Evolutionary conservation across 1,139 yeast genomes (phyloP).

Genomic region (Magnusiomyces tetraspermus): DNA sequence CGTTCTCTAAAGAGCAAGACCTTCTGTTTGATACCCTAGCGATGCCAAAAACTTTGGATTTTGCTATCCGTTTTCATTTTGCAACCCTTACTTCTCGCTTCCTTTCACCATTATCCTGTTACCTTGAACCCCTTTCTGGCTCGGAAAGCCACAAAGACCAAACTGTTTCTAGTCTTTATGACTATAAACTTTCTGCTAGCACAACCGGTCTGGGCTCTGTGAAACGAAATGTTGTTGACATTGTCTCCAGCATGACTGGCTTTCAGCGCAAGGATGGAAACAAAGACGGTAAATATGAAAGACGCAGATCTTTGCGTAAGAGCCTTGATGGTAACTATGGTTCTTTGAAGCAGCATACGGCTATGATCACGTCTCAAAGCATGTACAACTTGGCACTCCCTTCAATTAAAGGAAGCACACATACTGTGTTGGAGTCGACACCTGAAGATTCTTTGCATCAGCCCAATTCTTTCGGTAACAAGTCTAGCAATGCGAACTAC

Average conservation of each 20-base stretch:
- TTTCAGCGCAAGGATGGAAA: neutral
- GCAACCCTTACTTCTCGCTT: constrained; percentile 14
- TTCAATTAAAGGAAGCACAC: neutral
- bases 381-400: constrained; percentile 2
- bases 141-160: neutral
- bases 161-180: too few relatives aligned
- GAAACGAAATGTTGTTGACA: neutral
- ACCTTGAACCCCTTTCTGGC: constrained; percentile 8
- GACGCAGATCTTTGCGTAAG: neutral
- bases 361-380: constrained; percentile 3
- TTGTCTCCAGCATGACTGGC: neutral
- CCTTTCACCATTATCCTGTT: constrained; percentile 12
- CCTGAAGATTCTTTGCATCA: neutral
- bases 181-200: too few relatives aligned
- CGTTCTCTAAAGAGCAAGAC: neutral
- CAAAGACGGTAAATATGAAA: neutral
- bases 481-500: neutral
- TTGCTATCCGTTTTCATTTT: constrained; percentile 14
- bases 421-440: neutral
- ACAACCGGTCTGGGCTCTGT: neutral
- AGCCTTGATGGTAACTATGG: neutral
- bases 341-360: neutral
- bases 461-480: neutral
- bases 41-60: constrained; percentile 11
- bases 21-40: neutral